phyloP scores from a whole-genome alignment of 148 eudicot genomes.

The Rhododendron simsii region DNA sequence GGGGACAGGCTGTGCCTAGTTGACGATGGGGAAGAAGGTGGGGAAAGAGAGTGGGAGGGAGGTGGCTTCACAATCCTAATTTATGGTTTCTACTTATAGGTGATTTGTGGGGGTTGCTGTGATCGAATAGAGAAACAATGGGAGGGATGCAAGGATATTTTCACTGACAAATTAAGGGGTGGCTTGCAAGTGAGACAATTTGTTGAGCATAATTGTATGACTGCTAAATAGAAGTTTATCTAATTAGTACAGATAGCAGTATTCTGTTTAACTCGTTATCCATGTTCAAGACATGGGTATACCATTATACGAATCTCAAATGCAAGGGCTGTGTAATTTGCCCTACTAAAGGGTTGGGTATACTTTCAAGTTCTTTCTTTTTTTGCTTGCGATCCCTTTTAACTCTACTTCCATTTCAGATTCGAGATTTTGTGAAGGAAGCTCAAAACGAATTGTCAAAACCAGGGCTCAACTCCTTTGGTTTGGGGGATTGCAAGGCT shows the following conservation, averaged over 20 bases:
- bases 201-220: not conserved
- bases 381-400: not conserved
- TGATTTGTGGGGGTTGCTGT: not conserved
- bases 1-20: not conserved
- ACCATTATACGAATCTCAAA: not conserved
- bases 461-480: conserved; percentile 84
- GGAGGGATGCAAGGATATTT: not conserved
- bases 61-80: not conserved
- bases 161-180: not conserved
- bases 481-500: conserved; percentile 98
- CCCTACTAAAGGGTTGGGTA: not conserved
- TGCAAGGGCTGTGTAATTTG: not conserved
- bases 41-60: not conserved
- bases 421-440: conserved; percentile 93
- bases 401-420: conserved; percentile 34
- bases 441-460: conserved; percentile 61
- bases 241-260: not conserved
- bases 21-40: not conserved
- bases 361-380: not conserved
- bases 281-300: not conserved
- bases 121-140: not conserved
- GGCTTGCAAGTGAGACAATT: not conserved
- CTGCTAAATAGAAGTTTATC: not conserved
- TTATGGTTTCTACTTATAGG: not conserved
- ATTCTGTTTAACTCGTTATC: not conserved